Conservation (phyloP, 2,329 filamentous ascomycete species). For the Penicillium sp. region DNA sequence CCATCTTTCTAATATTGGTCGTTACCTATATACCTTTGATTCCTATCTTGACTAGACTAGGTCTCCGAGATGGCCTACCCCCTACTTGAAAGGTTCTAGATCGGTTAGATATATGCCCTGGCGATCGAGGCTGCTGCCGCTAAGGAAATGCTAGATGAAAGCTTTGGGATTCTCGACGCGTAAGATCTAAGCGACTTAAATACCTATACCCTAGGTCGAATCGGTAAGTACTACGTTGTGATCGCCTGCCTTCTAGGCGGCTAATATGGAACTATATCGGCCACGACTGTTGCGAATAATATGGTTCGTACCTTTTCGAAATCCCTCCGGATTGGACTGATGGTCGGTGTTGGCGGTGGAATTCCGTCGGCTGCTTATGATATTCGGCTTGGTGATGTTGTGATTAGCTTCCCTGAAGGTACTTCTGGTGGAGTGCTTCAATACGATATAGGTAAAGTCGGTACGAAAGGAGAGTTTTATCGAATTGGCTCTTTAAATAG, state of each 20-base stretch:
- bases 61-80: neutral
- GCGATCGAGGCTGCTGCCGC: neutral
- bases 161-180: constrained; percentile 14
- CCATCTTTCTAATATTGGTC: too few species aligned
- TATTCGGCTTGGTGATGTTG: neutral
- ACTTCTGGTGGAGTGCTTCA: neutral
- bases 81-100: neutral
- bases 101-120: neutral
- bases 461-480: neutral
- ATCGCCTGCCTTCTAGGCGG: constrained; percentile 21
- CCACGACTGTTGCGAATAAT: constrained; percentile 18
- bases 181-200: constrained; percentile 22
- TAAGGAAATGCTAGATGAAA: constrained; percentile 1
- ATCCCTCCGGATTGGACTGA: constrained; percentile 20
- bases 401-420: neutral
- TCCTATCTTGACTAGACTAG: too few species aligned
- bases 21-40: too few species aligned
- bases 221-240: constrained; percentile 22
- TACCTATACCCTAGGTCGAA: constrained; percentile 21
- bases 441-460: neutral
- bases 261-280: constrained; percentile 16
- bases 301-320: constrained; percentile 22
- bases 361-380: neutral
- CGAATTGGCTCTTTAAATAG: neutral
- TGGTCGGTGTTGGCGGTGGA: constrained; percentile 16